Evolutionary conservation across 2,329 filamentous ascomycete species (phyloP).

Genomic region (Aureobasidium sp.): DNA sequence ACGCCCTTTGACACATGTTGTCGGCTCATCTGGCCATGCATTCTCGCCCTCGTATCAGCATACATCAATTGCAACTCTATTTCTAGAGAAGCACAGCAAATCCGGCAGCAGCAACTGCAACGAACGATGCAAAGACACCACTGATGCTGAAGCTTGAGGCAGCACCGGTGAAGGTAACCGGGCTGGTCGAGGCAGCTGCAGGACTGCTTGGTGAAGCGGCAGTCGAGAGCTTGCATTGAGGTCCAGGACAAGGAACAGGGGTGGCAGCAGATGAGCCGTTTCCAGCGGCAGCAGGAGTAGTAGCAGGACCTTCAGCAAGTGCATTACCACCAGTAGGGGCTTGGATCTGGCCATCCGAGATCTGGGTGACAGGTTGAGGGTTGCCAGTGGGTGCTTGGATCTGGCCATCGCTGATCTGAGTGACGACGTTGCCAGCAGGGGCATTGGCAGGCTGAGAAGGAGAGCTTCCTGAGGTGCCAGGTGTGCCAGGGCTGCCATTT

Average conservation of each 20-base stretch:
- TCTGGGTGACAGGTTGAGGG: slow-evolving; percentile 12
- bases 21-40: neutral
- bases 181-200: slow-evolving; percentile 12
- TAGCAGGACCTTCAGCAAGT: slow-evolving; percentile 12
- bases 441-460: neutral
- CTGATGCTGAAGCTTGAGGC: slow-evolving; percentile 9
- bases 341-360: slow-evolving; percentile 17
- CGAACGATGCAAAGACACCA: neutral
- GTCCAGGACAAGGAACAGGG: slow-evolving; percentile 18
- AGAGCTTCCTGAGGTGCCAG: neutral
- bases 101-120: neutral
- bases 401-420: slow-evolving; percentile 22
- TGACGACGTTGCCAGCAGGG: slow-evolving; percentile 11
- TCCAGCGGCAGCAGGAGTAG: neutral
- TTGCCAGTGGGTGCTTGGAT: slow-evolving; percentile 1
- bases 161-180: slow-evolving; percentile 11
- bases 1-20: slow-evolving; percentile 3
- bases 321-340: slow-evolving; percentile 11
- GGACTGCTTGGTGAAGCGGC: slow-evolving; percentile 13
- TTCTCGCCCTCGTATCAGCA: neutral
- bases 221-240: slow-evolving; percentile 18
- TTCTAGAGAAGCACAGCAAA: slow-evolving; percentile 10
- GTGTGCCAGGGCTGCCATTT: neutral
- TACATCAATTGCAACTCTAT: neutral
- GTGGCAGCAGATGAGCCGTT: slow-evolving; percentile 10